Percentiles rank a stretch among this genome's conserved stretches.
phyloP scores from a whole-genome alignment of 73 alveolate species.

The Tetrahymena elliotti region DNA sequence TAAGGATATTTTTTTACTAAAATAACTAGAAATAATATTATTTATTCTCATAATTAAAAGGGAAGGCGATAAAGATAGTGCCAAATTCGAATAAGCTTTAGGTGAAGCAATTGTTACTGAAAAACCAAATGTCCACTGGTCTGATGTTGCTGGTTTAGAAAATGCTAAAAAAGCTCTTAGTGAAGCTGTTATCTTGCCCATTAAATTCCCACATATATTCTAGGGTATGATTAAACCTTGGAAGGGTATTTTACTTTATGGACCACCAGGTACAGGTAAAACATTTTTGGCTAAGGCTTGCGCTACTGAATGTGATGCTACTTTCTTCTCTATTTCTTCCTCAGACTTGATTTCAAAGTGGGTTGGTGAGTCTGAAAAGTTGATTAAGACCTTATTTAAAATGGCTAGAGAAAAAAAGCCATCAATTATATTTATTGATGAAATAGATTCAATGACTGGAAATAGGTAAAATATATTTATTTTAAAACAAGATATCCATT shows the following conservation, averaged over 20 bases:
- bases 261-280: conserved; percentile 96
- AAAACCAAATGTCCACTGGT: conserved; percentile 74
- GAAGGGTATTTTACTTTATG: conserved; percentile 91
- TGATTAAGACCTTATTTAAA: conserved; percentile 67
- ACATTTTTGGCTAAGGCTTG: conserved; percentile 95
- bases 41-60: background rate
- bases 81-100: background rate
- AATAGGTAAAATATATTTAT: conserved; percentile 42
- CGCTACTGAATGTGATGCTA: conserved; percentile 79
- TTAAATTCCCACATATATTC: conserved; percentile 81
- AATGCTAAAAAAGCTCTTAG: conserved; percentile 73
- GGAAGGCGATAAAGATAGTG: background rate
- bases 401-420: conserved; percentile 85
- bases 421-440: conserved; percentile 86
- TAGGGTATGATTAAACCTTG: conserved; percentile 91
- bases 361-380: conserved; percentile 86
- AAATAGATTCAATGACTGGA: conserved; percentile 84
- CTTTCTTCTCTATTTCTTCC: conserved; percentile 87
- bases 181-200: conserved; percentile 85
- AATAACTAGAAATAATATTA: background rate
- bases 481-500: background rate
- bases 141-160: conserved; percentile 82
- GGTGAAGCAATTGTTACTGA: conserved; percentile 13
- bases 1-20: background rate
- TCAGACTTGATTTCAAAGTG: conserved; percentile 79